phyloP scores from a whole-genome alignment of 106 monocot species.

The Dactylorhiza incarnata region DNA sequence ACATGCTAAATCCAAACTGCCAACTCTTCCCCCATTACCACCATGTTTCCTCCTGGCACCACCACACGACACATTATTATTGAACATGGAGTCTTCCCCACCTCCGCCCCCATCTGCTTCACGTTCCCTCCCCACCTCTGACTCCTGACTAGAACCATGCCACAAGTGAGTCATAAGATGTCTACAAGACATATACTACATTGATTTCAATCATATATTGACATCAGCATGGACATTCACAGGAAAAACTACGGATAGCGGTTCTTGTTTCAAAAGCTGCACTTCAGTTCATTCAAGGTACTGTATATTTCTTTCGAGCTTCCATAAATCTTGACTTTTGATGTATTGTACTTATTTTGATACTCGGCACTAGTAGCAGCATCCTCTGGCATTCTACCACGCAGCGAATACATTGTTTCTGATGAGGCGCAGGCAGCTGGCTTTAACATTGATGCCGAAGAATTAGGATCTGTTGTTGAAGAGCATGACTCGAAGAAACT shows the following conservation, averaged over 20 bases:
- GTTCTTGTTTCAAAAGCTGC: slow-evolving; percentile 22
- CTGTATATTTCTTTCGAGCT: not conserved
- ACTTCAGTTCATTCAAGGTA: slow-evolving; percentile 22
- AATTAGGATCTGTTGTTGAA: slow-evolving; percentile 15
- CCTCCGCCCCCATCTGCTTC: no score
- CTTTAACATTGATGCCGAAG: slow-evolving; percentile 16
- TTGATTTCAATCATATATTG: not conserved
- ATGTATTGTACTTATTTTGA: not conserved
- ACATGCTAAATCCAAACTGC: no score
- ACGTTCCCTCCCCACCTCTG: no score
- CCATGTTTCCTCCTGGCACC: no score
- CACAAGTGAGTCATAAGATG: not conserved
- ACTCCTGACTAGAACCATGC: not conserved
- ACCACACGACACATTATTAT: no score
- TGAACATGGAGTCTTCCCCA: no score
- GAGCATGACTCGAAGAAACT: slow-evolving; percentile 18
- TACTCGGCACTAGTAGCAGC: not conserved
- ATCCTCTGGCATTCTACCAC: not conserved
- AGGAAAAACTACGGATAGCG: slow-evolving; percentile 21
- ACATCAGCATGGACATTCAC: not conserved
- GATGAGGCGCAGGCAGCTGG: slow-evolving; percentile 12
- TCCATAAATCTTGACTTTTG: not conserved
- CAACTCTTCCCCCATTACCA: no score
- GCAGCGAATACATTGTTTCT: slow-evolving; percentile 13
- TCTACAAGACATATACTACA: not conserved